Evolutionary conservation across 306 rosid genomes (phyloP), one percentile per base, ranked within the genome.

Genomic region (Citrullus mucosospermus): DNA sequence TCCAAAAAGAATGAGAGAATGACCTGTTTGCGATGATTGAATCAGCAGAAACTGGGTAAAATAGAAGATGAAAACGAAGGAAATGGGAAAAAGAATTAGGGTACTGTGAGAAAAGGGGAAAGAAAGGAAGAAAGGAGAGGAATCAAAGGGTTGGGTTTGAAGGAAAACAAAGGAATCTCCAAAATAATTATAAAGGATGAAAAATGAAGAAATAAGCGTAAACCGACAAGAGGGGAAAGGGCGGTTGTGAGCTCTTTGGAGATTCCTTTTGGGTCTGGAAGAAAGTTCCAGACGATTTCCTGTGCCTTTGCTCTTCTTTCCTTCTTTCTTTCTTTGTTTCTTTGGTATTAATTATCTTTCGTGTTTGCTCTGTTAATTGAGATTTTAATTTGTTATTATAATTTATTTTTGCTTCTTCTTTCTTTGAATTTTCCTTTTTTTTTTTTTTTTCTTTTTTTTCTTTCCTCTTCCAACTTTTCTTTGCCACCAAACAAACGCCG

Each of bases 251-350:
- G 58, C 4, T 73, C 8, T 51, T 0, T 1, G 62, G 62, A 74
- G 78, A 74, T 74, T 74, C 78, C 78, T 32, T 43, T 50, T 50
- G 44, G 44, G 77, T 51, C 10, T 74, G 62, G 48, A 32, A 54
- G 78, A 74, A 74, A 74, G 46, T 74, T 74, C 78, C 78, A 72
- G 59, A 72, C 77, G 30, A 9, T 53, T 72, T 72, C 77, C 77
- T 30, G 34, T 16, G 57, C 57, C 57, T 17, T 6, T 6, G 8
- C 57, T 67, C 16, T 67, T 25, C 28, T 25, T 25, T 30, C 25
- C 16, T 67, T 25, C 28, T 25, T 25, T 30, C 25, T 34, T 32
- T 10, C 3, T 7, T 18, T 32, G 2, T 6, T 15, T 61, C 16
- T 5, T 30, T 30, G 2, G 43, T 17, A 65, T 55, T 55, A 17